Base-by-base conservation (phyloP, 164 flowering plant species). In the Kalanchoe fedtschenkoi region DNA sequence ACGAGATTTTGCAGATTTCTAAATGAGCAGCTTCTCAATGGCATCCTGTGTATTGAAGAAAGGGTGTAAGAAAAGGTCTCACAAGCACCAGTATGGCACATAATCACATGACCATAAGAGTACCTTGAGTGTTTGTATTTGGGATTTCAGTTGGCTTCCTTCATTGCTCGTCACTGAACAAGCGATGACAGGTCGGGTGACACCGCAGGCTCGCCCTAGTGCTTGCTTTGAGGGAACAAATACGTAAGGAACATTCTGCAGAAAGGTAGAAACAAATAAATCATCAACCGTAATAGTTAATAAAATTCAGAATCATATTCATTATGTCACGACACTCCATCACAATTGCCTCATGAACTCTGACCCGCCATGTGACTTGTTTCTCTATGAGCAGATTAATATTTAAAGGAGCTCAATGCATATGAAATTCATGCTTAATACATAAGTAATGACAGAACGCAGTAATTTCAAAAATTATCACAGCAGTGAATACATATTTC, bases 141-240 rank as follows among this genome's bases (percentile, higher is more conserved):
- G 97, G 19, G 82, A 60, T 67, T 82, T 90, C 85, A 90, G 71
- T 44, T 84, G 95, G 72, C 97, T 88, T 41, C 84, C 97, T 55
- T 90, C 97, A 43, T 90, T 90, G 72, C 81, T 77, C 0, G 93
- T 90, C 59, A 90, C 95, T 35, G 95, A 90, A 66, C 89, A 83
- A 17, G 97, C 82, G 68, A 90, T 88, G 33, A 90, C 95, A 2
- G 91, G 81, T 60, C 95, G 75, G 6, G 95, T 86, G 46, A 90
- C 97, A 28, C 97, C 97, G 67, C 97, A 87, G 22, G 95, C 97
- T 30, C 97, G 79, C 1, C 95, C 97, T 72, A 90, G 90, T 26
- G 89, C 91, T 85, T 87, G 86, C 70, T 87, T 90, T 19, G 95
- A 90, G 35, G 87, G 83, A 33, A 85, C 84, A 74, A 85, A 83